Conservation (phyloP, 2,329 filamentous ascomycete species). For the Xylariaceae sp. region DNA sequence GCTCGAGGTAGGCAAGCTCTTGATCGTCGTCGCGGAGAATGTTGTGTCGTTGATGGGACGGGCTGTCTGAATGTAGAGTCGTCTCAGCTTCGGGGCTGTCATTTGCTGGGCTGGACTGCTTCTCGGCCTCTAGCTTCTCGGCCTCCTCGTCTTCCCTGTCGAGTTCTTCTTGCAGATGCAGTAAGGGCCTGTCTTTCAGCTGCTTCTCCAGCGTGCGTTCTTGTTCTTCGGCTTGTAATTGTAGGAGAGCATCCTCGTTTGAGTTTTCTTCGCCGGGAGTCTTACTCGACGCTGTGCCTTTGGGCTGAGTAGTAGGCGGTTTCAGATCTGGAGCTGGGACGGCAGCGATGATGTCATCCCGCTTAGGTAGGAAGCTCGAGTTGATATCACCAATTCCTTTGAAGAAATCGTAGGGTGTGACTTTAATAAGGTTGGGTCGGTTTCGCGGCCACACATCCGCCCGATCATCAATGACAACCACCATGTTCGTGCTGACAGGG, state of each 20-base stretch:
- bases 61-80: conserved; percentile 29
- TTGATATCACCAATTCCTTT: conserved; percentile 98
- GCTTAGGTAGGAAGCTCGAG: conserved; percentile 90
- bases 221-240: conserved; percentile 78
- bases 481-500: conserved; percentile 97
- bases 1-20: conserved; percentile 73
- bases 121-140: conserved; percentile 50
- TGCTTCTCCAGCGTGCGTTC: conserved; percentile 85
- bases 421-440: conserved; percentile 88
- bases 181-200: conserved; percentile 77
- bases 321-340: conserved; percentile 20
- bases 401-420: conserved; percentile 95
- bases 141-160: conserved; percentile 76
- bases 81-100: conserved; percentile 38
- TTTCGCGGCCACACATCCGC: conserved; percentile 94
- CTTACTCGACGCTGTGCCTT: conserved; percentile 4
- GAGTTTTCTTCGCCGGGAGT: conserved; percentile 19
- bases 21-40: conserved; percentile 83
- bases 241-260: conserved; percentile 46
- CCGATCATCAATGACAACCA: conserved; percentile 96
- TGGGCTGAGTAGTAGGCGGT: conserved; percentile 15
- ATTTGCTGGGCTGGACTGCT: conserved; percentile 35
- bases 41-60: conserved; percentile 58
- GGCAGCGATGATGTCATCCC: conserved; percentile 47
- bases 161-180: conserved; percentile 88